Conservation (phyloP, 2,329 filamentous ascomycete genomes). For the Colletotrichum kahawae region DNA sequence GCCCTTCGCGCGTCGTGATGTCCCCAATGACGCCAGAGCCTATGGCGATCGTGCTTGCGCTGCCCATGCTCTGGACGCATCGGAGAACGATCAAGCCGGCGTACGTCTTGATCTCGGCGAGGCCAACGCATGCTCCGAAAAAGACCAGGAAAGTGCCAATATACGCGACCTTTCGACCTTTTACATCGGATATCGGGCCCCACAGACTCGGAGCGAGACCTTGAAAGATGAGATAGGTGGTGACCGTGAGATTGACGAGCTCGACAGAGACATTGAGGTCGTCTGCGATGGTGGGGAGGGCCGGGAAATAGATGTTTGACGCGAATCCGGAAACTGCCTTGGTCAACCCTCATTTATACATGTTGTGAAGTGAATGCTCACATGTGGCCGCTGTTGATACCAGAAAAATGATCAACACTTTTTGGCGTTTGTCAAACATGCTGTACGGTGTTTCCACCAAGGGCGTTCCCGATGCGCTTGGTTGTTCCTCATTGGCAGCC, state of each 20-base stretch:
- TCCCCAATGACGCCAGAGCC: constrained; percentile 60
- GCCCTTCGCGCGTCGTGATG: constrained; percentile 59
- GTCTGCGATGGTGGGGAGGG: constrained; percentile 46
- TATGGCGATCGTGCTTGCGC: constrained; percentile 61
- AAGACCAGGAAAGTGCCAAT: constrained; percentile 51
- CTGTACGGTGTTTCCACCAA: constrained; percentile 44
- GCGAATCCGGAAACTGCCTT: constrained; percentile 43
- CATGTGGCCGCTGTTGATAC: constrained; percentile 57
- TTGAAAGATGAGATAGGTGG: constrained; percentile 54
- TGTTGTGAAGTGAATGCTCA: constrained; percentile 27
- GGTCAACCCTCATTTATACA: not conserved
- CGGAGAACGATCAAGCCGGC: constrained; percentile 53
- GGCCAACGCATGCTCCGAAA: constrained; percentile 49
- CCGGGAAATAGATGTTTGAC: constrained; percentile 55
- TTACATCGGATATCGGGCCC: constrained; percentile 51
- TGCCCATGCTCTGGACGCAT: constrained; percentile 57
- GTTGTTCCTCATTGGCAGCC: not conserved
- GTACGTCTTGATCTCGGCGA: constrained; percentile 50
- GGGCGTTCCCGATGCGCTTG: not conserved
- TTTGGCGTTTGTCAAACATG: constrained; percentile 56
- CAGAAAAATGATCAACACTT: constrained; percentile 49
- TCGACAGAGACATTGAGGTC: constrained; percentile 45
- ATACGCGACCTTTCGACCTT: constrained; percentile 54
- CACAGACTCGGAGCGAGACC: constrained; percentile 57
- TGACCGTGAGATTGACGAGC: constrained; percentile 48